These are phyloP conservation scores for Leccinum sublutescens DNA, from an alignment of 768 basidiomycete species.

Conservation along the genomic window DNA sequence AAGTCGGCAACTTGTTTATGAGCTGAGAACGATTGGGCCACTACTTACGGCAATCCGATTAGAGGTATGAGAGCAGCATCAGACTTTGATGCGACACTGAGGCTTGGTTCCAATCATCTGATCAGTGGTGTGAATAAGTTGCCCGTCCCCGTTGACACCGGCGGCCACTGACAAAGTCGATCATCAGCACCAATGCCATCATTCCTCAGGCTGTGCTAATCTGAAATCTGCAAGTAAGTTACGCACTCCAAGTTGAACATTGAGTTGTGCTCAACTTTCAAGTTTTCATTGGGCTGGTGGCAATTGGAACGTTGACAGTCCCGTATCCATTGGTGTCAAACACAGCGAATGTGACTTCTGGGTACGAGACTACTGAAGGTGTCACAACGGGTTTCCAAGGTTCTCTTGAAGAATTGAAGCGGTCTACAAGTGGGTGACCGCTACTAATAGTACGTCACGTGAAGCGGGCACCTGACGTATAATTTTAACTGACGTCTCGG, in stretches of 20 bases:
- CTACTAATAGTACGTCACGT: neutral
- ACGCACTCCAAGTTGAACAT: neutral
- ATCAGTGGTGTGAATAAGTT: neutral
- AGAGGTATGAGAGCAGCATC: neutral
- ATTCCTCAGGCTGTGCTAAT: neutral
- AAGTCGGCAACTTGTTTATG: neutral
- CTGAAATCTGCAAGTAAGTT: too few species aligned
- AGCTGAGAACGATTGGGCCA: neutral
- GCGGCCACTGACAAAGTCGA: neutral
- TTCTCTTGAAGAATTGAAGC: neutral
- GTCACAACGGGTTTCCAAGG: neutral
- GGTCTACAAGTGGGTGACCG: too few species aligned
- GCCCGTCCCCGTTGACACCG: neutral
- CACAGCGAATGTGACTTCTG: too few species aligned
- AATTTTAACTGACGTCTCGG: too few species aligned
- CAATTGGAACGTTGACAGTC: neutral
- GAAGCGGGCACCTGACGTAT: neutral
- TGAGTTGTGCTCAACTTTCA: neutral
- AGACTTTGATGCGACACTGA: neutral
- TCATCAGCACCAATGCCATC: neutral
- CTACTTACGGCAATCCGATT: neutral
- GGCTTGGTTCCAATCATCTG: neutral
- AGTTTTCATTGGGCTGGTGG: neutral
- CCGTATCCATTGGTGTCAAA: neutral
- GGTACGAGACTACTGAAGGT: too few species aligned